Conservation (phyloP, 1,284 basidiomycete species). For the Ganoderma sp. region DNA sequence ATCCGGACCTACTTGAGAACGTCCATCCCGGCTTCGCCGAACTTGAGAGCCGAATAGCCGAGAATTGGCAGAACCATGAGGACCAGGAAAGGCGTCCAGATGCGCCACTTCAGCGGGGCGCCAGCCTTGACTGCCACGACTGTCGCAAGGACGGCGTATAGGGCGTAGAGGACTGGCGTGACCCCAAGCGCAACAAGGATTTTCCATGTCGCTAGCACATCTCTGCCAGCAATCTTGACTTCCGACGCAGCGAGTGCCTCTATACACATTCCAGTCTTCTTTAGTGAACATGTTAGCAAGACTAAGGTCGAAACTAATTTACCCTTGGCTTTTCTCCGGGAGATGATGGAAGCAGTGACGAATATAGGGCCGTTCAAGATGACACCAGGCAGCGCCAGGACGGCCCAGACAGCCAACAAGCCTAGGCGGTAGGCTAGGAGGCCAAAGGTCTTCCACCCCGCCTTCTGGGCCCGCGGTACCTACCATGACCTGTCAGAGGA, state of each 20-base stretch:
- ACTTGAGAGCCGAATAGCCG: slow-evolving; percentile 95
- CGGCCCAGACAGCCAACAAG: slow-evolving; percentile 84
- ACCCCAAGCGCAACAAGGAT: slow-evolving; percentile 93
- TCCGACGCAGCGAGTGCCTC: slow-evolving; percentile 96
- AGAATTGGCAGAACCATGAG: slow-evolving; percentile 84
- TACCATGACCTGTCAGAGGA: slow-evolving; percentile 36
- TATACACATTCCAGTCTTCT: slow-evolving; percentile 40
- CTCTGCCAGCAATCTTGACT: slow-evolving; percentile 94
- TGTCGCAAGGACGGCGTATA: slow-evolving; percentile 86
- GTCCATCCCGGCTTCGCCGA: slow-evolving; percentile 98
- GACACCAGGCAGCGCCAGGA: slow-evolving; percentile 92
- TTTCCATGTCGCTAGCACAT: slow-evolving; percentile 99
- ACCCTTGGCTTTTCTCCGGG: slow-evolving; percentile 92
- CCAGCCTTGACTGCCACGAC: slow-evolving; percentile 76
- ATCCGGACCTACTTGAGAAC: slow-evolving; percentile 86
- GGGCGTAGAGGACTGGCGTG: slow-evolving; percentile 85
- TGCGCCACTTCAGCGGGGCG: slow-evolving; percentile 65
- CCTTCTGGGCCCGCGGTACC: slow-evolving; percentile 84
- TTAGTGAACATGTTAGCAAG: neutral
- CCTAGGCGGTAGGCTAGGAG: slow-evolving; percentile 86
- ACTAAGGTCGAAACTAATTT: slow-evolving; percentile 19
- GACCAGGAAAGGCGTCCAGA: slow-evolving; percentile 84
- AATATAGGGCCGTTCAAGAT: slow-evolving; percentile 96
- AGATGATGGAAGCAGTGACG: slow-evolving; percentile 89
- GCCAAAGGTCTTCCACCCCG: slow-evolving; percentile 87